Evolutionary conservation across 306 rosid species (phyloP).

Genomic region (Herpetospermum pedunculosum): DNA sequence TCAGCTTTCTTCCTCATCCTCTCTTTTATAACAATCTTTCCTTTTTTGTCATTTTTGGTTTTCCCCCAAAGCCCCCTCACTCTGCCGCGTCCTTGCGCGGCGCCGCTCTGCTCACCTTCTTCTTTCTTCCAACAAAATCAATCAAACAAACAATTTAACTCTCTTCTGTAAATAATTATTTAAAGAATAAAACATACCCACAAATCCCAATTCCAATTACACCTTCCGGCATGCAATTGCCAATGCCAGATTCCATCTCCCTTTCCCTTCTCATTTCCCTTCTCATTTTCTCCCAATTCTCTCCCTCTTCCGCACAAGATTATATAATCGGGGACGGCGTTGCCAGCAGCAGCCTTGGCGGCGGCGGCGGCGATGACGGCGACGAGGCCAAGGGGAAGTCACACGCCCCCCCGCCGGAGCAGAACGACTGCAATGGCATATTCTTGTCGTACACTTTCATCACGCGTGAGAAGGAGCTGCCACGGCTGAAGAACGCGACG

Average conservation of each 20-base stretch:
- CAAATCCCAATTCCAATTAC: no score
- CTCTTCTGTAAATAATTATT: no score
- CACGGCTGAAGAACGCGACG: conserved; percentile 43
- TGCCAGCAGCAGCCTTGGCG: no score
- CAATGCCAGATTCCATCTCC: not conserved
- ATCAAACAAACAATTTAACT: no score
- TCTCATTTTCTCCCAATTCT: not conserved
- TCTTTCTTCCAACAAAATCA: no score
- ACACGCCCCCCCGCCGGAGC: conserved; percentile 22
- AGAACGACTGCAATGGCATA: conserved; percentile 47
- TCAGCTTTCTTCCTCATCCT: no score
- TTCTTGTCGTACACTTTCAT: conserved; percentile 45
- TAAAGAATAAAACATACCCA: no score
- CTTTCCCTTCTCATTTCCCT: conserved; percentile 6
- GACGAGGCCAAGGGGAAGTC: not conserved
- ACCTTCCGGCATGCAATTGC: conserved; percentile 18
- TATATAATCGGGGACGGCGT: conserved; percentile 1
- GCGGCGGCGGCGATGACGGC: not conserved
- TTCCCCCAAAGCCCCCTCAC: no score
- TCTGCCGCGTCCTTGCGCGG: no score
- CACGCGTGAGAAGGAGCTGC: conserved; percentile 35
- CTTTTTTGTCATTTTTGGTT: no score
- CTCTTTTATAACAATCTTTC: no score
- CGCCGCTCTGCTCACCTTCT: no score
- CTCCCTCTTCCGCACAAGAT: conserved; percentile 27